phyloP scores from a whole-genome alignment of 352 stramenopile genomes.

The Globisporangium nodosum region DNA sequence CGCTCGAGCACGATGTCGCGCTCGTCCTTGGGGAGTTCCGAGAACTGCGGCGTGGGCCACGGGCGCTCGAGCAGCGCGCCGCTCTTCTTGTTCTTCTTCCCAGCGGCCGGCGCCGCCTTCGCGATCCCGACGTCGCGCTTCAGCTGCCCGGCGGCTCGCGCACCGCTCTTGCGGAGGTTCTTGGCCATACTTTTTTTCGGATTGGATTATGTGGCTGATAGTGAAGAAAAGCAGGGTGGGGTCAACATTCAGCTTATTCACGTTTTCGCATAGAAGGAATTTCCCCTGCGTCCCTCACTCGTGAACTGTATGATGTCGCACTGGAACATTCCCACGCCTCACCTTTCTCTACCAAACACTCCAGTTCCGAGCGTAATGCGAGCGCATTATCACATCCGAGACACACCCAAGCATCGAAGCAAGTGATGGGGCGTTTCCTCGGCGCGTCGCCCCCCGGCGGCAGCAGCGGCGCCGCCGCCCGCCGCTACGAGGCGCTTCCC shows the following conservation, averaged over 20 bases:
- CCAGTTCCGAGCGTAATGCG: no score
- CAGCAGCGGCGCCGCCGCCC: constrained; percentile 23
- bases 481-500: constrained; percentile 54
- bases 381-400: no score
- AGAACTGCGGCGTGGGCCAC: constrained; percentile 45
- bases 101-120: not conserved
- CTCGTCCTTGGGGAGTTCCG: constrained; percentile 62
- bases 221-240: no score
- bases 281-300: no score
- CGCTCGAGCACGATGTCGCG: constrained; percentile 77
- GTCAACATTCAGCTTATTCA: no score
- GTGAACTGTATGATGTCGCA: no score
- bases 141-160: constrained; percentile 7
- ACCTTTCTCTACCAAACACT: no score
- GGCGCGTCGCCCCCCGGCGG: constrained; percentile 23
- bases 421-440: constrained; percentile 53
- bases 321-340: no score
- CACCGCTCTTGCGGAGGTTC: constrained; percentile 2
- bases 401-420: no score
- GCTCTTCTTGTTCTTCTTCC: constrained; percentile 11
- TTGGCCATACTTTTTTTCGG: not conserved
- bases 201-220: not conserved
- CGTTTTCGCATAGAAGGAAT: no score
- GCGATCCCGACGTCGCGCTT: not conserved
- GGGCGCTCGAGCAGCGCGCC: constrained; percentile 17